Percentiles rank a stretch among this genome's conserved stretches.
Conservation (phyloP, 202 grass and related monocot species). For the Zizania palustris region DNA sequence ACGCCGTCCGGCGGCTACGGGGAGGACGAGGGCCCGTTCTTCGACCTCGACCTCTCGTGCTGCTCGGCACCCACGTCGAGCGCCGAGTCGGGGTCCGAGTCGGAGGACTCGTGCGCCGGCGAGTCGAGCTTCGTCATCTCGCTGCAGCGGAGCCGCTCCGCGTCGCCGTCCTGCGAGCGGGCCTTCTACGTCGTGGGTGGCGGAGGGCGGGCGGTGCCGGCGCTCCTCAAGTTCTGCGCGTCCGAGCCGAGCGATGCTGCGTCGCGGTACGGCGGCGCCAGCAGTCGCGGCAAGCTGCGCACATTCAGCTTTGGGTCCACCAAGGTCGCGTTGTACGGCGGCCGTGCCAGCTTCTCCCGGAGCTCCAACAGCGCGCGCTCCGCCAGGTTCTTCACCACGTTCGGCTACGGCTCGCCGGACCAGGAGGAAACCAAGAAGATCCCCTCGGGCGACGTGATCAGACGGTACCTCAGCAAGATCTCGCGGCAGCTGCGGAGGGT, state of each 20-base stretch:
- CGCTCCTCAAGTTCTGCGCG: constrained; percentile 43
- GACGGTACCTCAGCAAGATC: constrained; percentile 77
- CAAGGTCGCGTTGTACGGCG: constrained; percentile 55
- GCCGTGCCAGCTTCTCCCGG: constrained; percentile 61
- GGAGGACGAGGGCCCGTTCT: constrained; percentile 82
- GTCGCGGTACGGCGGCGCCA: constrained; percentile 7
- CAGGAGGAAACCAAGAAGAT: not conserved
- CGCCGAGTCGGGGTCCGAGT: constrained; percentile 55
- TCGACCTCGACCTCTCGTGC: constrained; percentile 69
- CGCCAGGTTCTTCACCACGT: constrained; percentile 38
- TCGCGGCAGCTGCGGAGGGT: constrained; percentile 50
- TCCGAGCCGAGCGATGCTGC: constrained; percentile 33
- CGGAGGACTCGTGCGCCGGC: constrained; percentile 45
- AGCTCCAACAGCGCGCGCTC: constrained; percentile 55
- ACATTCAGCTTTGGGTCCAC: constrained; percentile 50
- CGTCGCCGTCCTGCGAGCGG: constrained; percentile 36
- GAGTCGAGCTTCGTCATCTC: constrained; percentile 45
- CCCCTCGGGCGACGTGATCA: constrained; percentile 50
- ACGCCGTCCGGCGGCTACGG: constrained; percentile 31
- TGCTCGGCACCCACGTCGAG: constrained; percentile 42
- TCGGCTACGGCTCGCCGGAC: constrained; percentile 40
- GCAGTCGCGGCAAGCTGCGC: constrained; percentile 27
- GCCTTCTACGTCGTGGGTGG: constrained; percentile 32
- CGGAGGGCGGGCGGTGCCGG: not conserved
- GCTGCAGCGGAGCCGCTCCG: constrained; percentile 41